Base-by-base conservation (phyloP, 1,139 yeast genomes). In the Scheffersomyces lignicola region DNA sequence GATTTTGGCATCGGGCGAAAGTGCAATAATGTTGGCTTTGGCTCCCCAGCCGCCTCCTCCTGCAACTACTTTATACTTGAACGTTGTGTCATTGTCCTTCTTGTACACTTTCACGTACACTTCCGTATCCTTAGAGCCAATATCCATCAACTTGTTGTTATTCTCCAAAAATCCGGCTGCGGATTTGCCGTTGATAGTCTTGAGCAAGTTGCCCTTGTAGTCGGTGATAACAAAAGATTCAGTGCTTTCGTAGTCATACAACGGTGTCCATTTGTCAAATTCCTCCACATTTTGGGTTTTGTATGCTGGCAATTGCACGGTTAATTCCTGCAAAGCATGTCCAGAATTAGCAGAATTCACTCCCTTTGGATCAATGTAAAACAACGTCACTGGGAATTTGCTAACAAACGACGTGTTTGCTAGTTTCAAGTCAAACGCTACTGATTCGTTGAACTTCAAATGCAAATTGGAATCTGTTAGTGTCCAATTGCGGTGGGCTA, bases 41-140 rank as follows among this genome's bases (percentile, higher is more conserved):
- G 80, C 71, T 1, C 83, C 82, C 86, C 85, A 80, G 8, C 77
- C 75, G 2, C 85, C 86, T 3, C 86, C 86, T 1, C 77, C 77
- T 5, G 85, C 85, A 25, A 77, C 69, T 13, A 80, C 80, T 47
- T 75, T 70, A 49, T 61, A 65, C 36, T 66, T 51, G 29, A 47
- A 45, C 4, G 47, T 46, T 2, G 42, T 41, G 5, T 49, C 48
- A 28, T 38, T 32, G 7, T 44, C 47, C 6, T 43, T 40, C 14
- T 49, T 50, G 34, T 48, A 50, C 11, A 68, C 32, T 41, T 65
- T 68, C 22, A 66, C 73, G 48, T 63, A 76, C 4, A 77, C 80
- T 42, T 67, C 62, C 28, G 78, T 54, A 37, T 61, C 71, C 45
- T 73, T 73, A 13, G 75, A 63, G 25, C 61, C 68, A 8, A 78